Base-by-base conservation (phyloP, 228 moss, liverwort and hornwort species). In the Sphagnum magellanicum region DNA sequence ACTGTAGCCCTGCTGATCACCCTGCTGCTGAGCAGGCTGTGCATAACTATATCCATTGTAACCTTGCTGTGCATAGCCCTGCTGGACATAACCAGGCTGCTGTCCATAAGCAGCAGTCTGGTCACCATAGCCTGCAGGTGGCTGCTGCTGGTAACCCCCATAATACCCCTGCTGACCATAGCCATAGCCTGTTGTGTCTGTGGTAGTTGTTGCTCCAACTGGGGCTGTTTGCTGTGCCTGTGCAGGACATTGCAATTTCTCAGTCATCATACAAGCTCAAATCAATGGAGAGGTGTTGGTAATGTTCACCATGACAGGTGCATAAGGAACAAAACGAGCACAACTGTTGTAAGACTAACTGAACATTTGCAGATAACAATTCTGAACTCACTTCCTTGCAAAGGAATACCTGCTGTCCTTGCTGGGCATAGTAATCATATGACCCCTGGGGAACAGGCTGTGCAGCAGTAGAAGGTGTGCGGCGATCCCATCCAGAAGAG, bases 361-460 rank as follows among this genome's bases (percentile, higher is more conserved):
- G 32, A 32, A 32, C 32, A 32, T 32, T 32, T 32, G 32, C 32
- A 32, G 32, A 32, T 2, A 32, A 32, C 32, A 32, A 32, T 32
- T 32, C 32, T 32, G 32, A 32, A 32, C 32, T 32, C 32, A 32
- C 32, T 32, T 32, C 32, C 32, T 32, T 32, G 1, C 32, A 32
- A 32, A 32, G 32, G 32, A 32, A 32, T n/a, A 92, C 87, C 89
- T 90, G 95, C 82, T 91, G 93, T 53, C 82, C 75, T 69, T 88
- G 92, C 77, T 97, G 97, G n/a, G 91, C 81, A 32, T 97, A 97
- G 58, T 85, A 97, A 65, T 97, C 97, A 68, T 88, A 97, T 12
- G 83, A 90, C 5, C 86, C 75, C 73, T 88, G 93, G 9, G 91
- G 80, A 71, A 93, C 93, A 10, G 93, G 90, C 74, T 93, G 93